Evolutionary conservation across 805 yeast species (phyloP).

Genomic region (Nakazawaea ishiwadae): DNA sequence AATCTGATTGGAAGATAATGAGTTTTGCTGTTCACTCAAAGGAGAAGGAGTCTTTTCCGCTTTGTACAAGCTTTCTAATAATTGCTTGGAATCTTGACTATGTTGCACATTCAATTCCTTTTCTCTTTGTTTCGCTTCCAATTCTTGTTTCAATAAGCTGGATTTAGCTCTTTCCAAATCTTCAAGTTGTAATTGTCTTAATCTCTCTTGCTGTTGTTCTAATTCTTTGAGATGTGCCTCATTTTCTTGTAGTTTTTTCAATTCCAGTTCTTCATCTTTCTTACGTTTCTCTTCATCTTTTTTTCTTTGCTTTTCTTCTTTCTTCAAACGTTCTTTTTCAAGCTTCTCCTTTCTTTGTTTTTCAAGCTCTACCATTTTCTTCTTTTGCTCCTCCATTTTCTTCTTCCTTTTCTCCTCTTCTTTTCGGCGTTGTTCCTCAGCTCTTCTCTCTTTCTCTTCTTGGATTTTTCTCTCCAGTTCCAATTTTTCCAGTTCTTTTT

Average conservation of each 20-base stretch:
- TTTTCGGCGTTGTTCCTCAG: constrained; percentile 43
- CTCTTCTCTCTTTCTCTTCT: constrained; percentile 35
- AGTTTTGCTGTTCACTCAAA: no score
- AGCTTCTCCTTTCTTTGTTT: constrained; percentile 34
- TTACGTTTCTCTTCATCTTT: constrained; percentile 28
- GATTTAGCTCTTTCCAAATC: constrained; percentile 12
- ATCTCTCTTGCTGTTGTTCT: constrained; percentile 16
- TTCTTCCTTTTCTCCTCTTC: constrained; percentile 38
- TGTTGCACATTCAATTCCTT: constrained; percentile 13
- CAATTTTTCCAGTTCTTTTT: constrained; percentile 50
- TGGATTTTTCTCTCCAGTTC: constrained; percentile 37
- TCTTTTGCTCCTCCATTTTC: constrained; percentile 36
- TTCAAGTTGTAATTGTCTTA: constrained; percentile 13
- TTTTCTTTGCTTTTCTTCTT: constrained; percentile 26
- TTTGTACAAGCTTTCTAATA: constrained; percentile 5
- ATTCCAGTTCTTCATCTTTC: constrained; percentile 23
- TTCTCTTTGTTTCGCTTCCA: constrained; percentile 12
- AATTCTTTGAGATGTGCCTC: constrained; percentile 24
- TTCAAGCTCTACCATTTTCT: constrained; percentile 34
- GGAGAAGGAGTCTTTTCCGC: constrained; percentile 5
- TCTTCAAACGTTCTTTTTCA: constrained; percentile 31
- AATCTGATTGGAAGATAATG: constrained; percentile 9
- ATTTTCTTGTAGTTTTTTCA: constrained; percentile 24
- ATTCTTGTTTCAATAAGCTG: constrained; percentile 17
- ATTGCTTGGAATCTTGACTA: constrained; percentile 5